phyloP scores from a whole-genome alignment of 768 basidiomycete species.

The Clavulina sp. region DNA sequence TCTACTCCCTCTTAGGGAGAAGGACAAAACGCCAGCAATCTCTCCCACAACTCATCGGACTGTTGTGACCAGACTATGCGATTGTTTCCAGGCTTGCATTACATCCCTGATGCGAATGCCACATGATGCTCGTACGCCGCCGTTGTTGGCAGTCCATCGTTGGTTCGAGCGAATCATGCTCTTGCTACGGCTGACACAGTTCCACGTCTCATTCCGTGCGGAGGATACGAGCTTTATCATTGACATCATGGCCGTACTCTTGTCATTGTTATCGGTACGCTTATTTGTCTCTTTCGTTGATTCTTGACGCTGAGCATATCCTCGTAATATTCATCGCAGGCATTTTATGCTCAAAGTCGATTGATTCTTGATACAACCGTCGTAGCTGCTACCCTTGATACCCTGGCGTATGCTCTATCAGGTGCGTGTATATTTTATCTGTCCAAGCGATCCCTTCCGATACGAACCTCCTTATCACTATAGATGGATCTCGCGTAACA shows the following conservation, averaged over 20 bases:
- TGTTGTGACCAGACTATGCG: background rate
- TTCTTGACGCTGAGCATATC: no score
- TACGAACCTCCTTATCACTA: slow-evolving; percentile 7
- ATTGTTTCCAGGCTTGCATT: background rate
- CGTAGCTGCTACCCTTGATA: no score
- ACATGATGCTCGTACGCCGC: background rate
- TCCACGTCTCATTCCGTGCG: slow-evolving; percentile 5
- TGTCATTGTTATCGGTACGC: no score
- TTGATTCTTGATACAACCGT: no score
- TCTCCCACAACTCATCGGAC: background rate
- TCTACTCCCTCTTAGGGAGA: background rate
- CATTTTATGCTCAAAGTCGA: no score
- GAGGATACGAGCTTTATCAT: slow-evolving; percentile 4
- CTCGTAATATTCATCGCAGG: no score
- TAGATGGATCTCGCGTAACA: slow-evolving; percentile 3
- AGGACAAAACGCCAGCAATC: background rate
- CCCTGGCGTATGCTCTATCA: no score
- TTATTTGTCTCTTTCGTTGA: no score
- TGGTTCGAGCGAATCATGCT: slow-evolving; percentile 7
- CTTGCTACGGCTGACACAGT: slow-evolving; percentile 6
- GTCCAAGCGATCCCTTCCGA: background rate
- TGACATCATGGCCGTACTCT: no score
- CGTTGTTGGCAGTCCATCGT: background rate
- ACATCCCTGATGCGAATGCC: background rate
- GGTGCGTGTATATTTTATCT: background rate